phyloP scores from a whole-genome alignment of 106 monocot genomes.

The Dioscorea zingiberensis region DNA sequence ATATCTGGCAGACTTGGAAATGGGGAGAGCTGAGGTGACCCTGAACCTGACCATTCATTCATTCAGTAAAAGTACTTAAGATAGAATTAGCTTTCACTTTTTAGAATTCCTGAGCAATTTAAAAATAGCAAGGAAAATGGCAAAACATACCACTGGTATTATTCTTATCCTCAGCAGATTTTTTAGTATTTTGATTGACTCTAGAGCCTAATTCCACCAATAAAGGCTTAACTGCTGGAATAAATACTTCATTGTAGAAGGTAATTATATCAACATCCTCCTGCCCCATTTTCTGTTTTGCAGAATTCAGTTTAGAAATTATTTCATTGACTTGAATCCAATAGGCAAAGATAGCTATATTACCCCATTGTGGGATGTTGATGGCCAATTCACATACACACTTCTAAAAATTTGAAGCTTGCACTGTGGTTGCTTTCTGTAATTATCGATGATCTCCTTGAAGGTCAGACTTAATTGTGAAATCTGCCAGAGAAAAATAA shows the following conservation, averaged over 20 bases:
- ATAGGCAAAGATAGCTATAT: constrained; percentile 11
- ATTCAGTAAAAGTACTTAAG: too few relatives aligned
- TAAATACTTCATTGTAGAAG: constrained; percentile 93
- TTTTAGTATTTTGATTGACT: constrained; percentile 25
- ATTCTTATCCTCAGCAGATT: constrained; percentile 40
- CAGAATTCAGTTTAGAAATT: not conserved
- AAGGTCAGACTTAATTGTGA: constrained; percentile 74
- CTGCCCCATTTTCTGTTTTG: constrained; percentile 69
- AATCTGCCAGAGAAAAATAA: constrained; percentile 58
- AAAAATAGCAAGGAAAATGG: too few relatives aligned
- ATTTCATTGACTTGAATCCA: not conserved
- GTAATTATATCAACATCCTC: constrained; percentile 93
- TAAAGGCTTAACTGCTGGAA: constrained; percentile 88
- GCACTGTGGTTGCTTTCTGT: constrained; percentile 89
- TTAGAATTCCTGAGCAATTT: too few relatives aligned
- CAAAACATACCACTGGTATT: constrained; percentile 41
- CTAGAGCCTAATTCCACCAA: constrained; percentile 67
- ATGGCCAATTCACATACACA: constrained; percentile 77
- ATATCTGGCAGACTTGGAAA: constrained; percentile 96
- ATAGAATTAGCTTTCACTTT: too few relatives aligned
- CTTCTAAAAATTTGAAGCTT: constrained; percentile 92
- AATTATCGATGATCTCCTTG: constrained; percentile 92
- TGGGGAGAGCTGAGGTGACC: constrained; percentile 69
- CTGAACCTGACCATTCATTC: constrained; percentile 47
- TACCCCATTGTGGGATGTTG: constrained; percentile 56